A percentile compares a stretch with the other conserved stretches of the same genome.
Evolutionary conservation across 2,329 filamentous ascomycete species (phyloP).

Genomic region (Nemania sp.): DNA sequence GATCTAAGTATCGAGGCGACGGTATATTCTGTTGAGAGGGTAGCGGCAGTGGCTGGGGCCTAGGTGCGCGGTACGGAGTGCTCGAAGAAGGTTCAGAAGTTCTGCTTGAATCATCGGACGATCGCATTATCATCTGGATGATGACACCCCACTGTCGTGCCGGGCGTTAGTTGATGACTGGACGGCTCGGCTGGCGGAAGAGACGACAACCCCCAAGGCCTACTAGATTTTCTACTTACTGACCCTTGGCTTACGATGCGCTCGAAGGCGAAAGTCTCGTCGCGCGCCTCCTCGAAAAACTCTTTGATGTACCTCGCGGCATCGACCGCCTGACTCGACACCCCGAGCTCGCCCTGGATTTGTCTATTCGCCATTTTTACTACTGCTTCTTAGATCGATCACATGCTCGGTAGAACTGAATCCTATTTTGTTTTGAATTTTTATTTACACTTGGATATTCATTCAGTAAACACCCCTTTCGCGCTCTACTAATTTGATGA

Average conservation of each 20-base stretch:
- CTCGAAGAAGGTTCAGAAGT: neutral
- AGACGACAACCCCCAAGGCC: no score
- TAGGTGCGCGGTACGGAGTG: neutral
- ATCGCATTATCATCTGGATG: conserved; percentile 23
- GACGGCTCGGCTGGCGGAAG: no score
- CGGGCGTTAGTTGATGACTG: no score
- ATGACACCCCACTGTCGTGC: conserved; percentile 15
- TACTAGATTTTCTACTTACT: no score
- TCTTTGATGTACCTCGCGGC: conserved; percentile 1
- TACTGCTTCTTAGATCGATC: no score
- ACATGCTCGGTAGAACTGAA: no score
- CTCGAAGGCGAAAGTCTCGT: conserved; percentile 24
- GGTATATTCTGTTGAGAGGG: neutral
- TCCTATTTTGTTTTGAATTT: no score
- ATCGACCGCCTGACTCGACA: conserved; percentile 1
- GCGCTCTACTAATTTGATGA: no score
- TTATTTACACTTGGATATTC: no score
- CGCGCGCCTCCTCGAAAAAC: conserved; percentile 10
- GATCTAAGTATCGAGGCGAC: neutral
- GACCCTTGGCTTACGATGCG: conserved; percentile 17
- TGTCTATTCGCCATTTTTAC: neutral
- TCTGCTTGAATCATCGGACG: neutral
- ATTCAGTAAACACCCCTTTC: no score
- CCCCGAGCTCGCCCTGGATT: neutral
- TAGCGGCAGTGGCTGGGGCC: neutral